A percentile compares a stretch with the other conserved stretches of the same genome.
Conservation (phyloP, 1,139 yeast species). For the Saccharomyces hybrid region DNA sequence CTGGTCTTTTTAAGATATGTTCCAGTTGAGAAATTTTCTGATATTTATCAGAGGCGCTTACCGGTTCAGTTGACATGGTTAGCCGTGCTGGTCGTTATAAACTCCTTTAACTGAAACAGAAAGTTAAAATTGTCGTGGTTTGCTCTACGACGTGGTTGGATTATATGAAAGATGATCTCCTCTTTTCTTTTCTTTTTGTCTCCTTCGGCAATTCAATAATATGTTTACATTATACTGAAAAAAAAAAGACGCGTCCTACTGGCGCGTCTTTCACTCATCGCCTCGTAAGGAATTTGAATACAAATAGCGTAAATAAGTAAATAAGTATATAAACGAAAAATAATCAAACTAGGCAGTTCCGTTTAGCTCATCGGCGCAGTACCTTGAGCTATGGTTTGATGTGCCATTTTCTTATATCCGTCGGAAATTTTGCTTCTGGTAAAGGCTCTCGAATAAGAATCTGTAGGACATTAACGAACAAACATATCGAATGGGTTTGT, state of each 20-base stretch:
- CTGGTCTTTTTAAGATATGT: conserved; percentile 95
- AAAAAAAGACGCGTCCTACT: background rate
- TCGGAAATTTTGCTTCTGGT: background rate
- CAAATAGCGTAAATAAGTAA: background rate
- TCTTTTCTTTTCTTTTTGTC: background rate
- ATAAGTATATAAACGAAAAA: background rate
- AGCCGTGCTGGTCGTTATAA: background rate
- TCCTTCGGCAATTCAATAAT: background rate
- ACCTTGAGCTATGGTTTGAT: too few species aligned
- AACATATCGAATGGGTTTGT: background rate
- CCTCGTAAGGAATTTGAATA: background rate
- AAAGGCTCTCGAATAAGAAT: background rate
- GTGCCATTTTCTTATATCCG: background rate
- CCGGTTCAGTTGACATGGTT: conserved; percentile 21
- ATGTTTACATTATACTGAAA: background rate
- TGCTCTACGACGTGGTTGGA: background rate
- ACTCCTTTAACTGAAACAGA: background rate
- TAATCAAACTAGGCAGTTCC: background rate
- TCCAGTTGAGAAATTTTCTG: conserved; percentile 92
- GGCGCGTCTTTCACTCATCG: background rate
- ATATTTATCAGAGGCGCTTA: conserved; percentile 70
- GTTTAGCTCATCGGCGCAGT: background rate
- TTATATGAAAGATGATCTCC: background rate
- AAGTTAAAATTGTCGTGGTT: background rate
- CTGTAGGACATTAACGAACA: background rate